phyloP scores from a whole-genome alignment of 345 rosid genomes.

The Eucalyptus sp. region DNA sequence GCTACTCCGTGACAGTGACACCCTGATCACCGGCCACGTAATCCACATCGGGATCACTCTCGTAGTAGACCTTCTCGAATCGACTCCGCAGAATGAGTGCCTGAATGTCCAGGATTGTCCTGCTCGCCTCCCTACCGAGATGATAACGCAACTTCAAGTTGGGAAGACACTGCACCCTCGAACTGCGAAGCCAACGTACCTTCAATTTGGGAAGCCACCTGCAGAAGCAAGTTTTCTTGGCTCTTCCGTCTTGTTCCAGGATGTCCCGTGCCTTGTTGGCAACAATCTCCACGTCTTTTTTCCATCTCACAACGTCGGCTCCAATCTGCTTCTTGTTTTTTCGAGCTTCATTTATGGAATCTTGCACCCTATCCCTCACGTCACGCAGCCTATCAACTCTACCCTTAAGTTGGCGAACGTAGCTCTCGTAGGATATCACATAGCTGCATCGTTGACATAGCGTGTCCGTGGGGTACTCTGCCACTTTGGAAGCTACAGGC shows the following conservation, averaged over 20 bases:
- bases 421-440: background rate
- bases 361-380: background rate
- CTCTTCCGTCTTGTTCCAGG: background rate
- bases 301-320: background rate
- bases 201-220: background rate
- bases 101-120: background rate
- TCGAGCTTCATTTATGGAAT: background rate
- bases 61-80: background rate
- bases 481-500: background rate
- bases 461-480: background rate
- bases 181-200: background rate
- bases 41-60: background rate
- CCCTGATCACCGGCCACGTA: no score
- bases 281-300: background rate
- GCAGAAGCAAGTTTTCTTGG: background rate
- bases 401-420: background rate
- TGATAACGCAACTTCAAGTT: background rate
- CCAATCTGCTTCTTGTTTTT: background rate
- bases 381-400: background rate
- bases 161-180: background rate
- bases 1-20: background rate
- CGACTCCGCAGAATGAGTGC: background rate
- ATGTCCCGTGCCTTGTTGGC: background rate
- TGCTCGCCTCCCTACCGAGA: background rate
- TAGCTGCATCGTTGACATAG: background rate